Evolutionary conservation across 768 basidiomycete species (phyloP).

Genomic region (Lactarius vividus): DNA sequence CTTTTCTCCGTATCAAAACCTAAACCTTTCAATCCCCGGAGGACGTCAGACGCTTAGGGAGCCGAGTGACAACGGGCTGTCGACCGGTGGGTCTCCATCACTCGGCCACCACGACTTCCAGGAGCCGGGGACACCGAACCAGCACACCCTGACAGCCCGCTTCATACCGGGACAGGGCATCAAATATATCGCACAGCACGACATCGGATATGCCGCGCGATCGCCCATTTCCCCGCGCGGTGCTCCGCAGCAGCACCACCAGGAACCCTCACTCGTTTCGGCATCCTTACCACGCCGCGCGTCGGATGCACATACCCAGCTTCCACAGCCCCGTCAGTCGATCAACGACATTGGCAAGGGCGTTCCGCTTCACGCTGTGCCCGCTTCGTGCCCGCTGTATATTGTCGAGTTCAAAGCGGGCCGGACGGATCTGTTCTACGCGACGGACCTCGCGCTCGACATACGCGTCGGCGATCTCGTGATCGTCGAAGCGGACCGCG

Average conservation of each 20-base stretch:
- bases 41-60: conserved; percentile 53
- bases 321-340: conserved; percentile 27
- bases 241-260: conserved; percentile 31
- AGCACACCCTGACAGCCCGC: conserved; percentile 48
- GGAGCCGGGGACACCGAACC: conserved; percentile 34
- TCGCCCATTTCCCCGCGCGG: conserved; percentile 58
- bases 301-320: conserved; percentile 38
- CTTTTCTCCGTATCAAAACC: conserved; percentile 54
- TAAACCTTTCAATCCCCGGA: conserved; percentile 58
- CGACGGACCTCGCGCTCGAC: conserved; percentile 60
- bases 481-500: conserved; percentile 95
- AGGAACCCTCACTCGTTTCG: conserved; percentile 15
- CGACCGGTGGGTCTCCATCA: conserved; percentile 49
- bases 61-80: conserved; percentile 60
- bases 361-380: conserved; percentile 80
- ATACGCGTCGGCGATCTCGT: conserved; percentile 88
- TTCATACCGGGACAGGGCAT: conserved; percentile 67
- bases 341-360: conserved; percentile 78
- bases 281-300: conserved; percentile 37
- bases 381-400: conserved; percentile 84
- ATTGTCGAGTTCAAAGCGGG: conserved; percentile 99
- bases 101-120: conserved; percentile 46
- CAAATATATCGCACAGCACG: conserved; percentile 48
- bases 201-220: conserved; percentile 35
- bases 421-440: conserved; percentile 91